phyloP scores from a whole-genome alignment of 2,329 filamentous ascomycete species.

The Daldinia sp. region DNA sequence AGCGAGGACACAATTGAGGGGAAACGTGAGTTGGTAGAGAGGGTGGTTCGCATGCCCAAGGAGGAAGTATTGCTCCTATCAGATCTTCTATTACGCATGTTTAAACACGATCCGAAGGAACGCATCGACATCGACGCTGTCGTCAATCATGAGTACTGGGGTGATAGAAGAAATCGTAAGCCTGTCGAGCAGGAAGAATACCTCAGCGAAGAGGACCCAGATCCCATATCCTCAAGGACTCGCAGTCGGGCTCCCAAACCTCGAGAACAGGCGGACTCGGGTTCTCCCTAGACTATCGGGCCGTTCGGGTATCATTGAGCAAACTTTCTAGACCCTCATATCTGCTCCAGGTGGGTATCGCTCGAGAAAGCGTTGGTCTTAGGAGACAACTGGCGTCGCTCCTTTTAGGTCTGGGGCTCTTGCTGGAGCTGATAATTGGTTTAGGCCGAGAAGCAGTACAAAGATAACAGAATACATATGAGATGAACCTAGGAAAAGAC shows the following conservation, averaged over 20 bases:
- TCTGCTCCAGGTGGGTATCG: background rate
- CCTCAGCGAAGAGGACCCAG: slow-evolving; percentile 2
- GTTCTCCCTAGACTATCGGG: background rate
- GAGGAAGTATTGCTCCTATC: slow-evolving; percentile 21
- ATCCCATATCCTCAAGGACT: slow-evolving; percentile 25
- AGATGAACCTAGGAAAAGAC: background rate
- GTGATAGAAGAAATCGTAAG: slow-evolving; percentile 13
- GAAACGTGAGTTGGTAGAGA: background rate
- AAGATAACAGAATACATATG: background rate
- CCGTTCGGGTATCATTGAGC: background rate
- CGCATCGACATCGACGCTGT: slow-evolving; percentile 20
- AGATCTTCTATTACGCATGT: slow-evolving; percentile 21
- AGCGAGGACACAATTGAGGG: background rate
- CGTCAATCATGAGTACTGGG: slow-evolving; percentile 22
- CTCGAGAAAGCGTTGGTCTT: background rate
- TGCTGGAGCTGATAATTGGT: background rate
- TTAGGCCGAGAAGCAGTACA: background rate
- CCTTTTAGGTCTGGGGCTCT: background rate
- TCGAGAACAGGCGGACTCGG: background rate
- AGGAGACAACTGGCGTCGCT: background rate
- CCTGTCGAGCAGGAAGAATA: background rate
- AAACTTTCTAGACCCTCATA: background rate
- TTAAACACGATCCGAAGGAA: slow-evolving; percentile 19
- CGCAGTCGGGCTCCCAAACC: background rate
- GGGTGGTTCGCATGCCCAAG: slow-evolving; percentile 2